Percentiles rank a stretch among this genome's conserved stretches.
phyloP scores from a whole-genome alignment of 768 basidiomycete species.

The Candolleomyces efflorescens region DNA sequence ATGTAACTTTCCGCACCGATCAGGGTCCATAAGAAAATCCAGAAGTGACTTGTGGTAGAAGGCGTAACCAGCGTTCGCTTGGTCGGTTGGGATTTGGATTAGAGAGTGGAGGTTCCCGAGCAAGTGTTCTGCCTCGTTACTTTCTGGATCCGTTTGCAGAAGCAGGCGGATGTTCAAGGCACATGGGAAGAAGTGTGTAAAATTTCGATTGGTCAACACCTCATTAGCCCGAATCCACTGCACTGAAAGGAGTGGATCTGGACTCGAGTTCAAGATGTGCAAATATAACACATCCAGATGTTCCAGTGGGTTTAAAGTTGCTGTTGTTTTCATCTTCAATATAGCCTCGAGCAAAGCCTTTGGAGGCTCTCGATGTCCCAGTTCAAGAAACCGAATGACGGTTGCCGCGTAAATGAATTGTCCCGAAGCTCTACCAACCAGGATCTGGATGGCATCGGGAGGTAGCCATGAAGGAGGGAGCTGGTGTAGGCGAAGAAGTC shows the following conservation, averaged over 20 bases:
- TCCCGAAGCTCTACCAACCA: no score
- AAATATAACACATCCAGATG: neutral
- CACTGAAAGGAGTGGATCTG: neutral
- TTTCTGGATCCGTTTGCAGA: neutral
- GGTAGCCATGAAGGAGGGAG: no score
- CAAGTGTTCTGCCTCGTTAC: neutral
- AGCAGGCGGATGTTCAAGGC: no score
- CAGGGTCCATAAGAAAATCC: neutral
- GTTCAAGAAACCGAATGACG: no score
- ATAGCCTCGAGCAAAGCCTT: neutral
- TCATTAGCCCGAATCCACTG: neutral
- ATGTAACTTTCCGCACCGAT: neutral
- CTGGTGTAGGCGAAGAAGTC: no score
- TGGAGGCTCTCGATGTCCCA: no score
- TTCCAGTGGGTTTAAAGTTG: neutral
- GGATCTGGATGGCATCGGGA: no score
- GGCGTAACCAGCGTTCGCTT: neutral
- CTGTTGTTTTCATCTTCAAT: neutral
- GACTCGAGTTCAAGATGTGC: neutral
- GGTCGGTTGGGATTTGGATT: neutral
- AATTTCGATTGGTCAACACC: neutral
- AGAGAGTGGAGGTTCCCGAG: neutral
- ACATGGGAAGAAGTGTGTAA: neutral
- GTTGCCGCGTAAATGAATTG: no score
- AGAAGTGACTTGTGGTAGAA: neutral